Percentiles rank a stretch among this genome's conserved stretches.
Conservation (phyloP, 2,329 filamentous ascomycete genomes). For the Achaetomium macrosporum region DNA sequence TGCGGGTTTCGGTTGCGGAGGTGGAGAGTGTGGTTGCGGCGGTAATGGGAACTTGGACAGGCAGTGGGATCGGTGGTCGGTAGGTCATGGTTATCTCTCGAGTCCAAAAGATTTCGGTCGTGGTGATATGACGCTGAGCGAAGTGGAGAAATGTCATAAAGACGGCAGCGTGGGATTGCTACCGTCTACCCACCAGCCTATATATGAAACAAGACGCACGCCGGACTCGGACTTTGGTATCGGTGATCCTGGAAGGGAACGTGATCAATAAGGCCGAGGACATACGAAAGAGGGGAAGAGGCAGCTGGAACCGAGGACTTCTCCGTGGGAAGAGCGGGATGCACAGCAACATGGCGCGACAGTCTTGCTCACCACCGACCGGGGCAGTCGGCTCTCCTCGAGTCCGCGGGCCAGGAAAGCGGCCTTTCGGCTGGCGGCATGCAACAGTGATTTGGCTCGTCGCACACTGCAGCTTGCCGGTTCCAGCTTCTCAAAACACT, state of each 20-base stretch:
- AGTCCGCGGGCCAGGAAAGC: background rate
- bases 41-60: background rate
- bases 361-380: background rate
- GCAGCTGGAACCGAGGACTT: background rate
- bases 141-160: background rate
- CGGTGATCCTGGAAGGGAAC: background rate
- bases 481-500: background rate
- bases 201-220: constrained; percentile 2
- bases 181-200: background rate
- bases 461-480: constrained; percentile 5
- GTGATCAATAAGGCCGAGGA: background rate
- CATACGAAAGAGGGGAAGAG: background rate
- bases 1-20: constrained; percentile 11
- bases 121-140: background rate
- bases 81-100: background rate
- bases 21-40: background rate
- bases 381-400: background rate
- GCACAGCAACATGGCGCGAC: background rate
- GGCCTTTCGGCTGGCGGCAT: constrained; percentile 1
- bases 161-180: too few relatives aligned
- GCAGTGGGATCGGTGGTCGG: background rate
- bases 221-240: background rate
- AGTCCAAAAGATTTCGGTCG: background rate
- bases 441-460: background rate
- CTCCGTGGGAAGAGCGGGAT: background rate